Evolutionary conservation across 106 monocot genomes (phyloP), one percentile per base, ranked within the genome.

Genomic region (Phalaenopsis aphrodite): DNA sequence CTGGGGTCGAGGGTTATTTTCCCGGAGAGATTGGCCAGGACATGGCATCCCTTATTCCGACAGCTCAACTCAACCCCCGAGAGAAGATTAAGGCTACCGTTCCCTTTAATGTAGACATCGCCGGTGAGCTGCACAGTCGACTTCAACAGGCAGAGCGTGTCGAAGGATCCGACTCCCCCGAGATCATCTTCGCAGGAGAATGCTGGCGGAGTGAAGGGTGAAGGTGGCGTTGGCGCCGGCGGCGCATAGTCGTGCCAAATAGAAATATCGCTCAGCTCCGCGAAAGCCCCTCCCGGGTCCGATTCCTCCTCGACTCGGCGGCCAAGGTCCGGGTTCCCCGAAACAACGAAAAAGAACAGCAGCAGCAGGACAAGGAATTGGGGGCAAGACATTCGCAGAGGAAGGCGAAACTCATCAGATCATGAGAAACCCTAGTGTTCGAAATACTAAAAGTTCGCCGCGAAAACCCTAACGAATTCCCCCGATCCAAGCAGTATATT

Each of bases 131-230:
- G 55, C 42, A 88, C 78, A 79, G 82, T 84, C 76, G 72, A 48
- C 36, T 57, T 79, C 55, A 97, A 84, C 86, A 86, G 84, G 81
- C 96, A 96, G n/a, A 88, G 85, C 19, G 96, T 92, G 48, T 89
- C 80, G 66, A 96, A 94, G 36, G 91, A 88, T 36, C 96, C 96
- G 43, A 77, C 19, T 79, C 96, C 96, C 48, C 85, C 86, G 52
- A 96, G 82, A 75, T 92, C 96, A 41, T 38, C 85, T 81, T 92
- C 88, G 88, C 96, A 96, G 24, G 91, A 90, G 23, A 78, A 78
- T n/a, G 88, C 78, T 16, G 94, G 93, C 17, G 86, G 84, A 15
- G 61, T 72, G 45, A 93, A 90, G 0, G 87, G 80, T 56, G 82
- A 24, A 41, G 96, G 88, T 14, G 92, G 87, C 45, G 92, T 87